Percentiles rank a stretch among this genome's conserved stretches.
These are phyloP conservation scores for Epithemia pelagica DNA, from an alignment of 108 stramenopile species.

Conservation along the genomic window DNA sequence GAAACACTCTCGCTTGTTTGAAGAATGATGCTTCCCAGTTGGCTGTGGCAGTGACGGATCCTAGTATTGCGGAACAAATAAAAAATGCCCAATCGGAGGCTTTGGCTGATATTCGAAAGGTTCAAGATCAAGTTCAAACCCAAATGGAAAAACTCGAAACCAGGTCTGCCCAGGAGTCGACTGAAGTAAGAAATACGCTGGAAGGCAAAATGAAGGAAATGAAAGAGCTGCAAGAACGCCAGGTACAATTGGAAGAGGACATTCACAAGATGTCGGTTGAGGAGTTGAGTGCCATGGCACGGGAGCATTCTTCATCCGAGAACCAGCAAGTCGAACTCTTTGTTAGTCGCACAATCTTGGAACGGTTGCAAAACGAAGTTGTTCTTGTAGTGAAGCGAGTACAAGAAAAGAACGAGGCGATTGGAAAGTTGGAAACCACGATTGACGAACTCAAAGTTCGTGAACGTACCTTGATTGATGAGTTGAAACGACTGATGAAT, in stretches of 20 bases:
- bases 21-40: slow-evolving; percentile 19
- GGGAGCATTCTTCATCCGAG: not conserved
- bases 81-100: slow-evolving; percentile 19
- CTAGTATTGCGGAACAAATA: slow-evolving; percentile 11
- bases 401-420: slow-evolving; percentile 29
- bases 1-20: slow-evolving; percentile 25
- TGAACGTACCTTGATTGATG: slow-evolving; percentile 23
- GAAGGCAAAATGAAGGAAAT: slow-evolving; percentile 1
- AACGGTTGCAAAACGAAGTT: slow-evolving; percentile 31
- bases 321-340: slow-evolving; percentile 4
- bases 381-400: slow-evolving; percentile 22
- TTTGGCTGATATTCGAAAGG: slow-evolving; percentile 23
- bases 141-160: slow-evolving; percentile 29
- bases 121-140: slow-evolving; percentile 20
- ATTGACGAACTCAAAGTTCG: slow-evolving; percentile 20
- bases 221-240: slow-evolving; percentile 1
- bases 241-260: slow-evolving; percentile 1
- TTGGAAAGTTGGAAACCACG: slow-evolving; percentile 15
- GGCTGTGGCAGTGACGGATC: not conserved
- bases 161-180: slow-evolving; percentile 4
- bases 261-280: not conserved
- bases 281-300: not conserved
- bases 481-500: slow-evolving; percentile 23
- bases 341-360: slow-evolving; percentile 22
- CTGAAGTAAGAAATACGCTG: not conserved